Conservation (phyloP, 805 yeast species). For the Cyberlindnera bimundalis region DNA sequence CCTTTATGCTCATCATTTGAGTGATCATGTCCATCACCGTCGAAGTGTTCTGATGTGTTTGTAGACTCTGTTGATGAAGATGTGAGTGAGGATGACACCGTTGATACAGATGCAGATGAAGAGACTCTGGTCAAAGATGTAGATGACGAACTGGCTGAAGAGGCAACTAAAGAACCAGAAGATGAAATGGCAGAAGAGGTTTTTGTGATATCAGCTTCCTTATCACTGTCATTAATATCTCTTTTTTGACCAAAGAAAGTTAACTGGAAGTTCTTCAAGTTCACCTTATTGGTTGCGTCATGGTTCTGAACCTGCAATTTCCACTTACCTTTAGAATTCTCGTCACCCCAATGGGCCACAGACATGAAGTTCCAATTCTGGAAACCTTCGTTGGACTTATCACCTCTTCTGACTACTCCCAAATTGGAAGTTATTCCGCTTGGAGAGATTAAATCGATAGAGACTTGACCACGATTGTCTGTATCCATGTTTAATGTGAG, state of each 20-base stretch:
- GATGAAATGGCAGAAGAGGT: conserved; percentile 1
- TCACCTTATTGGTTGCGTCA: conserved; percentile 34
- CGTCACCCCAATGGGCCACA: conserved; percentile 99
- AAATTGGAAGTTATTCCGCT: conserved; percentile 67
- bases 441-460: conserved; percentile 69
- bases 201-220: conserved; percentile 25
- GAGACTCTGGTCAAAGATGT: conserved; percentile 6
- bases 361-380: conserved; percentile 88
- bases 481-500: conserved; percentile 71
- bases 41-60: conserved; percentile 9
- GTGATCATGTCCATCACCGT: conserved; percentile 27
- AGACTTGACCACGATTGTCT: conserved; percentile 63
- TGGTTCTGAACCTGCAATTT: conserved; percentile 56
- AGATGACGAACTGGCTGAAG: not conserved
- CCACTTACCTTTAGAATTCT: conserved; percentile 79
- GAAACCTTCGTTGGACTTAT: conserved; percentile 57
- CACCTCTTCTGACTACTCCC: conserved; percentile 64
- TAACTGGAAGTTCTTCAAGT: conserved; percentile 68
- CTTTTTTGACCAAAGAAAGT: conserved; percentile 75
- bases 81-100: conserved; percentile 13
- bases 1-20: conserved; percentile 35
- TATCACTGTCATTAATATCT: conserved; percentile 40
- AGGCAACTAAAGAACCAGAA: no score
- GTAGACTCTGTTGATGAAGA: conserved; percentile 1
- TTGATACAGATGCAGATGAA: conserved; percentile 9